Base-by-base conservation (phyloP, 2,329 filamentous ascomycete genomes). In the Penicillium aurantiogriseum region DNA sequence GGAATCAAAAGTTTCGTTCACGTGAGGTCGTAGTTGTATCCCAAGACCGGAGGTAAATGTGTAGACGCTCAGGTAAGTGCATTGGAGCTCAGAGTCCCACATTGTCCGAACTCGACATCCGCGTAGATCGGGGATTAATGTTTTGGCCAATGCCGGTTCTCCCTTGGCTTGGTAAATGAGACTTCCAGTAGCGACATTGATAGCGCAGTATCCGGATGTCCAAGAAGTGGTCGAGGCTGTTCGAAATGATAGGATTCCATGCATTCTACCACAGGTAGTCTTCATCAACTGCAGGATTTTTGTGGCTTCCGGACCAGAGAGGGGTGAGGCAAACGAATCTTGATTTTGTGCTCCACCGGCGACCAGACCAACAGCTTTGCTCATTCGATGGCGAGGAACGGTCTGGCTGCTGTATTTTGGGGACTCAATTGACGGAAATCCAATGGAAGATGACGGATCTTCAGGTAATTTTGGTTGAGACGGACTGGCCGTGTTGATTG, bases 261-360 rank as follows among this genome's bases (percentile, higher is more conserved):
- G 79, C 79, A 81, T 81, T 55, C 79, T 72, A 49, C 79, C 79
- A 66, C 78, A 80, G 3, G 79, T 80, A 23, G 78, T 80, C 61
- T 80, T 81, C 79, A 81, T 81, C 48, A 81, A 67, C 59, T 80
- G 76, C 46, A 81, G 64, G 35, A 81, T 79, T 60, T 79, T 80
- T 29, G 75, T 73, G 9, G 78, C 74, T 66, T 81, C 79, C 31
- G 75, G 72, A 61, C 75, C 77, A 2, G 76, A 72, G 25, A 78
- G 61, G 13, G 73, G 71, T 0, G 76, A 74, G 9, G 76, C 63
- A 42, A 72, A 70, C 8, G 70, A 58, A 19, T 63, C 62, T 52
- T 65, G 69, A 40, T 64, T 67, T 25, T 66, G 61, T 11, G 68
- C 63, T 44, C 69, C 58, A 27, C 67, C 65, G n/a, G 69, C 61